These are phyloP conservation scores for Dactylonectria macrodidyma DNA, from an alignment of 2,329 filamentous ascomycete species.

Conservation along the genomic window DNA sequence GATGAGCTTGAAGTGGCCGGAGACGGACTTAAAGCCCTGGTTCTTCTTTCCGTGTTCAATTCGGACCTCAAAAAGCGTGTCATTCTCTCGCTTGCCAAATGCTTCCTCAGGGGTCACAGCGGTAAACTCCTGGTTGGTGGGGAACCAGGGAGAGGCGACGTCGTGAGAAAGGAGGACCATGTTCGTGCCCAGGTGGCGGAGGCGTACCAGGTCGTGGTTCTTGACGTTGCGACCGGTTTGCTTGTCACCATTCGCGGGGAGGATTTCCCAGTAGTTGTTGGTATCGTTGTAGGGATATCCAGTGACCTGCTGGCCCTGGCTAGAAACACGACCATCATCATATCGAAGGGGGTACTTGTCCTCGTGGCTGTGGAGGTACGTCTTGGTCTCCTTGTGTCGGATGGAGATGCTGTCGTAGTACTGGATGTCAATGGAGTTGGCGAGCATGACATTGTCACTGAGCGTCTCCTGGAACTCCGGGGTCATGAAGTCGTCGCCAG, in stretches of 20 bases:
- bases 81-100: conserved; percentile 81
- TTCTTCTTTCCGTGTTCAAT: conserved; percentile 87
- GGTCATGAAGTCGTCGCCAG: conserved; percentile 98
- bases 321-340: conserved; percentile 96
- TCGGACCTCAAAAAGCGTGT: conserved; percentile 93
- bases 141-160: conserved; percentile 95
- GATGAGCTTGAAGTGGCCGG: conserved; percentile 95
- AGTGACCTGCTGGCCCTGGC: conserved; percentile 97
- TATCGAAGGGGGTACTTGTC: conserved; percentile 94
- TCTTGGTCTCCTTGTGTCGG: conserved; percentile 97
- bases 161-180: conserved; percentile 93
- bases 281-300: conserved; percentile 98
- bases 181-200: conserved; percentile 89
- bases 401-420: conserved; percentile 92
- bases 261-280: conserved; percentile 97
- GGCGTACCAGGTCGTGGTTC: conserved; percentile 88
- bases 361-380: conserved; percentile 93
- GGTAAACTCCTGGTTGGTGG: conserved; percentile 99
- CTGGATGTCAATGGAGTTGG: conserved; percentile 87
- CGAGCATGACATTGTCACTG: conserved; percentile 93
- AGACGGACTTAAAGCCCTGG: conserved; percentile 90
- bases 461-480: conserved; percentile 98
- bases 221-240: conserved; percentile 76
- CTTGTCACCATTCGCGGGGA: conserved; percentile 77
- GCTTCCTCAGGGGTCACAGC: conserved; percentile 82